A percentile compares a stretch with the other conserved stretches of the same genome.
These are phyloP conservation scores for Verticillium nubilum DNA, from an alignment of 2,329 filamentous ascomycete genomes.

Conservation along the genomic window DNA sequence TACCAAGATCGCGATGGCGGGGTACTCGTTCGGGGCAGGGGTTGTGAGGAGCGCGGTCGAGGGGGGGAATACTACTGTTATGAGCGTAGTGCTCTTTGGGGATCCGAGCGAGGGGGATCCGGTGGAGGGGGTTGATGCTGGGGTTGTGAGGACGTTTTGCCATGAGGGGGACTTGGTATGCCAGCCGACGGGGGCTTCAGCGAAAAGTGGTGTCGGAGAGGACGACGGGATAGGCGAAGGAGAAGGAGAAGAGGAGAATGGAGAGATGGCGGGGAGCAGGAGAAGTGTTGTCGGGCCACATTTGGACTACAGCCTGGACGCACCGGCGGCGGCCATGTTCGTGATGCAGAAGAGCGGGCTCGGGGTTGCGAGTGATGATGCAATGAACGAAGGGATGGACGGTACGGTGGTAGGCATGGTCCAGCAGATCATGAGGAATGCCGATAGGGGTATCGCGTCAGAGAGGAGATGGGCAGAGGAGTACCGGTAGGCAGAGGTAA, in stretches of 20 bases:
- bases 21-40: slow-evolving; percentile 22
- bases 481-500: not conserved
- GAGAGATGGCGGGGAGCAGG: not conserved
- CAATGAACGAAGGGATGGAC: slow-evolving; percentile 16
- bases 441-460: not conserved
- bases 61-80: slow-evolving; percentile 15
- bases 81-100: slow-evolving; percentile 24
- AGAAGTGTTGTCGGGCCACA: slow-evolving; percentile 6
- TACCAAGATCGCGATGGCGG: slow-evolving; percentile 18
- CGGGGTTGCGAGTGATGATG: slow-evolving; percentile 17
- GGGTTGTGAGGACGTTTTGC: slow-evolving; percentile 17
- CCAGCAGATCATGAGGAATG: slow-evolving; percentile 1
- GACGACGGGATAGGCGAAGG: not conserved
- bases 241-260: not conserved
- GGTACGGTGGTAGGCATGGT: slow-evolving; percentile 11
- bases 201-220: not conserved
- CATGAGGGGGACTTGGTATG: slow-evolving; percentile 23
- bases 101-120: slow-evolving; percentile 17
- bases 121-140: slow-evolving; percentile 15
- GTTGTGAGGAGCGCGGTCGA: slow-evolving; percentile 19
- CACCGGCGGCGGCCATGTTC: slow-evolving; percentile 12
- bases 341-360: slow-evolving; percentile 17
- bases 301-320: slow-evolving; percentile 11
- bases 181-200: not conserved
- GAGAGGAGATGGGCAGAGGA: not conserved